Evolutionary conservation across 257 asterid species (phyloP), one percentile per base, ranked within the genome.

Genomic region (Plantago elongata): DNA sequence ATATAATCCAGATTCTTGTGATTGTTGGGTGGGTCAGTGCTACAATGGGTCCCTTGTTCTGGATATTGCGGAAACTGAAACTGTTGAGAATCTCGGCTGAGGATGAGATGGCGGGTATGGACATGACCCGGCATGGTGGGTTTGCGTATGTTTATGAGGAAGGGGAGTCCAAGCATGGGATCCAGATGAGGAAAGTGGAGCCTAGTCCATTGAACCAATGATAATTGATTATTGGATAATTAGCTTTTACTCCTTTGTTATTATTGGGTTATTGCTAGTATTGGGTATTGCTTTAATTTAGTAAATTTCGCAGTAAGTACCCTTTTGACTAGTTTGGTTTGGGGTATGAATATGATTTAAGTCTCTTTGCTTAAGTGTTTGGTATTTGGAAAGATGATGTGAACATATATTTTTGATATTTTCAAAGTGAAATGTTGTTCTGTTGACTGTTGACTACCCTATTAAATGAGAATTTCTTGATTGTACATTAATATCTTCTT

Each of bases 101-200:
- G 0, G 97, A 90, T 15, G 98, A 90, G 57, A 38, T 82, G 81
- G 87, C 95, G 82, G 98, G 98, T 79, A 87, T 90, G 98, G 98
- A 90, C 78, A 14, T 83, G 82, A 90, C 97, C 89, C 89, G 96
- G 11, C 97, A 90, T 45, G 97, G 97, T 11, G 97, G 97, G 6
- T 83, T 90, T 10, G 97, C 97, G 1, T 90, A 87, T 30, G 91
- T 52, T 0, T 87, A 84, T 22, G 94, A 89, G 3, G 95, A 84
- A 1, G 83, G 76, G 4, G 45, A 51, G 0, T 13, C 27, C 3
- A 78, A 67, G n/a, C 51, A 54, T 22, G 88, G 86, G 10, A 44
- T 67, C 29, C 88, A 71, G 16, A 76, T 86, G 89, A 74, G 74
- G 4, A 78, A 57, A 62, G 52, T 86, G 10, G 94, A 79, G 68